phyloP scores from a whole-genome alignment of 2,329 filamentous ascomycete species.

The Xylaria sp. region DNA sequence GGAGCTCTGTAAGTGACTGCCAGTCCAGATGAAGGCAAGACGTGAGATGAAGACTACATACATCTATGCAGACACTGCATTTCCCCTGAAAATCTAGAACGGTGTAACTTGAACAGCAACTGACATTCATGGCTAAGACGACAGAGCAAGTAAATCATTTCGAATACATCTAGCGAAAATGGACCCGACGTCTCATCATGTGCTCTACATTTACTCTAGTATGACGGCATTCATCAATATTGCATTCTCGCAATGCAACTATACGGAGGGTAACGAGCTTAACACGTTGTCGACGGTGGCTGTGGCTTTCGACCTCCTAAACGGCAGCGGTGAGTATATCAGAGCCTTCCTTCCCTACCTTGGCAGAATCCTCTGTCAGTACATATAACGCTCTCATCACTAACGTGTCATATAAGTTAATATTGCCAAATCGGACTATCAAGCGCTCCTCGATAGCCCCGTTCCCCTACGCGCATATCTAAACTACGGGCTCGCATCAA shows the following conservation, averaged over 20 bases:
- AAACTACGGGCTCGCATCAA: slow-evolving; percentile 31
- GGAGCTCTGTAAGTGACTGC: slow-evolving; percentile 38
- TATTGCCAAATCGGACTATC: slow-evolving; percentile 34
- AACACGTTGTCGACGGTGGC: slow-evolving; percentile 32
- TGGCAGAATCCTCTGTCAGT: background rate
- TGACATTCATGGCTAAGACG: slow-evolving; percentile 30
- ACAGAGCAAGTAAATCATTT: slow-evolving; percentile 41
- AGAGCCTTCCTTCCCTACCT: background rate
- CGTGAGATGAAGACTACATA: background rate
- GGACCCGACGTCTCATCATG: slow-evolving; percentile 37
- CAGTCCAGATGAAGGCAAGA: background rate
- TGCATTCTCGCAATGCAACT: slow-evolving; percentile 36
- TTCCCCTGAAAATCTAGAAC: background rate
- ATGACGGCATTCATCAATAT: slow-evolving; percentile 40
- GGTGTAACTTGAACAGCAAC: background rate
- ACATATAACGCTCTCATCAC: background rate
- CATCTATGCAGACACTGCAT: background rate
- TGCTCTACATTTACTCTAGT: slow-evolving; percentile 42
- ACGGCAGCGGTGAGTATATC: slow-evolving; percentile 32
- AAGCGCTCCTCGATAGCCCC: slow-evolving; percentile 35
- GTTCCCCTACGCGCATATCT: slow-evolving; percentile 35
- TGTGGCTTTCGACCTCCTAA: slow-evolving; percentile 38
- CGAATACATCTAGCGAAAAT: slow-evolving; percentile 39
- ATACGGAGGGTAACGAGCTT: slow-evolving; percentile 22
- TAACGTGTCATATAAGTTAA: slow-evolving; percentile 25